phyloP scores from a whole-genome alignment of 2,329 filamentous ascomycete genomes.

The Colletotrichum gigasporum region DNA sequence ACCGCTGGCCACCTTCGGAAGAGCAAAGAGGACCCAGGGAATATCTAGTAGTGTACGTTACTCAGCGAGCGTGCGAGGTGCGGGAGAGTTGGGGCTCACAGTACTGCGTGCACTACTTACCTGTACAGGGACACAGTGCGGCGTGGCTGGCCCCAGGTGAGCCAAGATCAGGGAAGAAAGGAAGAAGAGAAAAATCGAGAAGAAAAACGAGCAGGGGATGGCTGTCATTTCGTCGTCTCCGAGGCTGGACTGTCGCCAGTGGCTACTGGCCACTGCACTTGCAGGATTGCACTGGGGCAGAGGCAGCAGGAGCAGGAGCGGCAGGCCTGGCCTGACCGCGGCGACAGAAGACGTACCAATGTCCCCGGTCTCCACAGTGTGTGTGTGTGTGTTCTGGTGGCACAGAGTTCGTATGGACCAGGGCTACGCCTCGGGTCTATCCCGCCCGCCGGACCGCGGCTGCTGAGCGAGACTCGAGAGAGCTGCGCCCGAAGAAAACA shows the following conservation, averaged over 20 bases:
- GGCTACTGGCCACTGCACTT: neutral
- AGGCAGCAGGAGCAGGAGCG: neutral
- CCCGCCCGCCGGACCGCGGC: constrained; percentile 12
- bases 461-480: neutral
- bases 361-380: neutral
- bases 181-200: constrained; percentile 23
- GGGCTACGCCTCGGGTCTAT: constrained; percentile 14
- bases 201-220: constrained; percentile 5
- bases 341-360: neutral
- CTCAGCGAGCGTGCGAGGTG: neutral
- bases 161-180: constrained; percentile 6
- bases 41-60: neutral
- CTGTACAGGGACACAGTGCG: constrained; percentile 14
- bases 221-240: constrained; percentile 18
- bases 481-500: constrained; percentile 31
- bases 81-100: too few species aligned
- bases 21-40: neutral
- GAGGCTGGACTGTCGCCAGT: neutral
- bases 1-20: neutral
- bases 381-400: constrained; percentile 10
- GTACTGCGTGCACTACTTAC: too few species aligned
- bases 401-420: constrained; percentile 32
- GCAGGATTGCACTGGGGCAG: neutral
- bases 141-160: neutral
- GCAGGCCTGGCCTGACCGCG: constrained; percentile 1